Evolutionary conservation across 148 eudicot genomes (phyloP), one percentile per base, ranked within the genome.

Genomic region (Arctostaphylos glauca): DNA sequence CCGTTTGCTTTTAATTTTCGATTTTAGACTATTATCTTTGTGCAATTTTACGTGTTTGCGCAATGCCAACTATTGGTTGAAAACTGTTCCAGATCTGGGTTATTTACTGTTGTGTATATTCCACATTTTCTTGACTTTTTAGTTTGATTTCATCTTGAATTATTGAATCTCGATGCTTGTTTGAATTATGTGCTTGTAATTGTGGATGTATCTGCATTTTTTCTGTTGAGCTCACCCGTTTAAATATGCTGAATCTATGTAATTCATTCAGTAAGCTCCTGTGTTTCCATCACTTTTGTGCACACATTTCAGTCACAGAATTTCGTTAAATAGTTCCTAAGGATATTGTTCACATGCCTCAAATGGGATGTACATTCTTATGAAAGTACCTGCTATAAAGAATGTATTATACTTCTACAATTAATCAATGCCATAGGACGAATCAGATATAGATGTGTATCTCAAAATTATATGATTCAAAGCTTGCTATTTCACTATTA

Each of bases 61-160:
- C 53, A 48, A 64, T 79, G 74, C 73, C 9, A 47, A 72, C 76
- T n/a, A 1, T 59, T 49, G 31, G 81, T 47, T 15, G 43, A 44
- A 47, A 56, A 14, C 55, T 79, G 66, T n/a, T 25, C 10, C 81
- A 46, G 82, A 80, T 80, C 82, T 80, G 82, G 55, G 74, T 25
- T 74, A 52, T 47, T 79, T 7, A 66, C 54, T n/a, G n/a, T 21
- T 64, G 58, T 16, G 25, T 64, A 49, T 16, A 60, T 81, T 81
- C 15, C 18, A 53, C 18, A 15, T 64, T 79, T 79, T 47, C 25
- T 46, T 10, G 54, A 48, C 21, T 18, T 16, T 53, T 43, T 7
- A 21, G 44, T 18, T 31, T 31, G 38, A 70, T 81, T 81, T 70
- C 56, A 62, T 19, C 38, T 41, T 3, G 19, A 38, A 25, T 50